Percentiles rank a stretch among this genome's conserved stretches.
phyloP scores from a whole-genome alignment of 129 eudicot species.

The Pulicaria dysenterica region DNA sequence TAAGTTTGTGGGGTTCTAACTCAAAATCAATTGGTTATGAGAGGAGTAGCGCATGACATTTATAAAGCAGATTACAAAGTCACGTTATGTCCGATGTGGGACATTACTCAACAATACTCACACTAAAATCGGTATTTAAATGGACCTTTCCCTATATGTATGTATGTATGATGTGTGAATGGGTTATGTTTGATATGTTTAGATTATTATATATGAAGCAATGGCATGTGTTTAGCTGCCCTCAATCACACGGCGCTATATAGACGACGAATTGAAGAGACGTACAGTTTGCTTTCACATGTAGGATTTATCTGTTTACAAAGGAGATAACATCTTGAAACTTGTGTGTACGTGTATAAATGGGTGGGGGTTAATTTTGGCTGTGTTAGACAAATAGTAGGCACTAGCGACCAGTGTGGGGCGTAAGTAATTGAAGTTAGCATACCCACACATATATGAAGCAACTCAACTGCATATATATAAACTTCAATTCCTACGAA shows the following conservation, averaged over 20 bases:
- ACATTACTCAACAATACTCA: too few relatives aligned
- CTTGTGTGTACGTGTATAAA: constrained; percentile 19
- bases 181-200: too few relatives aligned
- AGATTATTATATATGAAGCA: not conserved
- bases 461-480: not conserved
- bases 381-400: constrained; percentile 28
- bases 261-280: constrained; percentile 30
- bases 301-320: constrained; percentile 26
- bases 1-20: too few relatives aligned
- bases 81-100: too few relatives aligned
- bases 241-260: constrained; percentile 28
- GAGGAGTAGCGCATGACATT: too few relatives aligned
- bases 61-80: too few relatives aligned
- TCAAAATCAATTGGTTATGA: too few relatives aligned
- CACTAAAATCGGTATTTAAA: too few relatives aligned
- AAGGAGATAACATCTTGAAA: constrained; percentile 24
- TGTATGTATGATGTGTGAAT: too few relatives aligned
- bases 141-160: too few relatives aligned
- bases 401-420: constrained; percentile 25
- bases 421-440: not conserved
- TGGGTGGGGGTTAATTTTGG: constrained; percentile 33
- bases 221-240: constrained; percentile 28
- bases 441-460: constrained; percentile 18
- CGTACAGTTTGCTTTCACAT: not conserved
- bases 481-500: not conserved